phyloP scores from a whole-genome alignment of 2,329 filamentous ascomycete species.

The Botrytis fabae region DNA sequence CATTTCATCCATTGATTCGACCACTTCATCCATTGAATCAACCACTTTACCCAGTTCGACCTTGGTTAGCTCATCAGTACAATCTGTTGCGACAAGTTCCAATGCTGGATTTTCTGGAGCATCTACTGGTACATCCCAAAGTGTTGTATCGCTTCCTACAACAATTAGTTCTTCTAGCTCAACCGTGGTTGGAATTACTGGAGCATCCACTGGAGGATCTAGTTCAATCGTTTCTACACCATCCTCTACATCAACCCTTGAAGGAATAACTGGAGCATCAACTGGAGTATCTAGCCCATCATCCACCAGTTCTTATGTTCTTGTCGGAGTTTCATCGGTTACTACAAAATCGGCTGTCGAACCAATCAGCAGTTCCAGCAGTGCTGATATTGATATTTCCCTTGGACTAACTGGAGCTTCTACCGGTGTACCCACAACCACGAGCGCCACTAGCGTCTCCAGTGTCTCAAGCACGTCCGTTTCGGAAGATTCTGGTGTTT shows the following conservation, averaged over 20 bases:
- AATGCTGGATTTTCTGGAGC: slow-evolving; percentile 5
- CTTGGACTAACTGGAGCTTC: neutral
- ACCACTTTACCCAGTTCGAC: neutral
- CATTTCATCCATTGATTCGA: neutral
- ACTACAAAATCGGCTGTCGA: neutral
- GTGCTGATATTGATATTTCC: neutral
- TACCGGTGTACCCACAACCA: neutral
- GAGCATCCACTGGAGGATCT: neutral
- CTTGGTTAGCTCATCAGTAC: neutral
- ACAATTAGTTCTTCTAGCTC: neutral
- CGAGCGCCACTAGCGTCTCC: neutral
- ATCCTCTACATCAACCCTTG: neutral
- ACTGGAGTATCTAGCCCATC: neutral
- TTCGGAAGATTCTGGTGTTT: neutral
- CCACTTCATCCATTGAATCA: neutral
- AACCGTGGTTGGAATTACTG: neutral
- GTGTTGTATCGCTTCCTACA: neutral
- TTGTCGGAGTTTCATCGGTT: slow-evolving; percentile 10
- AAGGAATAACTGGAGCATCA: neutral
- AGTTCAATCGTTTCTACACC: neutral
- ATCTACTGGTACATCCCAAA: slow-evolving; percentile 18
- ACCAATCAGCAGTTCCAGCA: slow-evolving; percentile 2
- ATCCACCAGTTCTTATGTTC: slow-evolving; percentile 9
- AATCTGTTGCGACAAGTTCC: neutral
- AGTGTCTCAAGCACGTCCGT: neutral